These are phyloP conservation scores for Cryphonectria parasitica DNA, from an alignment of 2,329 filamentous ascomycete genomes.

Conservation along the genomic window DNA sequence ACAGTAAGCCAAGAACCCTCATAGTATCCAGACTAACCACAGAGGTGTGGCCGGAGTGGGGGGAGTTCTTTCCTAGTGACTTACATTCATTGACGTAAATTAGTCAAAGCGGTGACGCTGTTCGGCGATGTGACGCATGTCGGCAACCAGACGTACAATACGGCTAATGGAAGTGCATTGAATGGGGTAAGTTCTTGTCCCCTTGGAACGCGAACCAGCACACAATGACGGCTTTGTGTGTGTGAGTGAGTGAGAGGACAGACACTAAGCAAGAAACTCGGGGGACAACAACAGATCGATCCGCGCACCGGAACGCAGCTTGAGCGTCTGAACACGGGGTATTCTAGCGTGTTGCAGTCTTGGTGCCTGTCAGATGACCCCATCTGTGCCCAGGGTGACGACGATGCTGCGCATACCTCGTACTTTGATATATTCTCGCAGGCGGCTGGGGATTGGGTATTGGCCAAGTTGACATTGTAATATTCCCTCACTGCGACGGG, in stretches of 20 bases:
- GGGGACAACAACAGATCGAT: constrained; percentile 29
- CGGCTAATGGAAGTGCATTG: constrained; percentile 16
- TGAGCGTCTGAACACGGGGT: constrained; percentile 35
- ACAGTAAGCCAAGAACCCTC: not conserved
- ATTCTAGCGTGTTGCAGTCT: constrained; percentile 35
- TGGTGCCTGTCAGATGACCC: constrained; percentile 45
- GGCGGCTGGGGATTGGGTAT: constrained; percentile 31
- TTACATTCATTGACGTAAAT: not conserved
- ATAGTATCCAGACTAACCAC: not conserved
- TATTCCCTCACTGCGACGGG: not conserved
- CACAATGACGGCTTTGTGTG: not conserved
- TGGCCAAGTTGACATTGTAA: constrained; percentile 20
- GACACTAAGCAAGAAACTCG: not conserved
- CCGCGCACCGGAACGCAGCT: constrained; percentile 39
- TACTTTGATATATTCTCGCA: constrained; percentile 42
- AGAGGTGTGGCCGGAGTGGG: too few relatives aligned
- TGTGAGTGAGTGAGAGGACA: not conserved
- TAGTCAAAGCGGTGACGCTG: constrained; percentile 19
- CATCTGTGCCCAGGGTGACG: constrained; percentile 43
- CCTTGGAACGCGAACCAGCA: not conserved
- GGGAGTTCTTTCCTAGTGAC: not conserved
- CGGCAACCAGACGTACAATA: constrained; percentile 28
- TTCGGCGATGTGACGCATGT: constrained; percentile 27
- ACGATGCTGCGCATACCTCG: constrained; percentile 40
- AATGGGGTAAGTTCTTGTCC: constrained; percentile 22